A percentile compares a stretch with the other conserved stretches of the same genome.
phyloP scores from a whole-genome alignment of 495 filamentous ascomycete genomes.

The Lasiosphaeria miniovina region DNA sequence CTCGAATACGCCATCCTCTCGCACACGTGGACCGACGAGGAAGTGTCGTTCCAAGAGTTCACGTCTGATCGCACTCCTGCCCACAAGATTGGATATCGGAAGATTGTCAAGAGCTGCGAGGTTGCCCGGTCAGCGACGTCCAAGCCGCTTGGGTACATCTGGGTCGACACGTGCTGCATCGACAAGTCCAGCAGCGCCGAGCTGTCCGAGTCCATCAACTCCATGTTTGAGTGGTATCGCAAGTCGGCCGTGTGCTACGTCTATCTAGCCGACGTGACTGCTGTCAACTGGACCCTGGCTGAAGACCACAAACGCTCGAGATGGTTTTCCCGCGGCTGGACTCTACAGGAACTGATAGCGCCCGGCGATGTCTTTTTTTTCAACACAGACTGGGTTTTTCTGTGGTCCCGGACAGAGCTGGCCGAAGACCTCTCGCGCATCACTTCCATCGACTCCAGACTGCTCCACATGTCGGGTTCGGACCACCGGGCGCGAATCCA shows the following conservation, averaged over 20 bases:
- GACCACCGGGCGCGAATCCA: not conserved
- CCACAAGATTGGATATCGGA: not conserved
- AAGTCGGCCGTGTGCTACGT: not conserved
- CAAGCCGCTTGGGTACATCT: not conserved
- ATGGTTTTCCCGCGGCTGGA: slow-evolving; percentile 1
- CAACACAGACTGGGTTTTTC: not conserved
- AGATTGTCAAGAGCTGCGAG: not conserved
- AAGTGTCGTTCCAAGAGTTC: slow-evolving; percentile 1
- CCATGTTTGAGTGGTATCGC: slow-evolving; percentile 1
- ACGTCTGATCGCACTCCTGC: not conserved
- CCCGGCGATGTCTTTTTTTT: not conserved
- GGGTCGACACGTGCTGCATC: not conserved
- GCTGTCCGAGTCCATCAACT: not conserved
- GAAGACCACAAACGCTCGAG: not conserved
- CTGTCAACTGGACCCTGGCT: too few relatives aligned
- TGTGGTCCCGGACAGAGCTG: not conserved
- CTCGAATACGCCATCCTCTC: slow-evolving; percentile 6
- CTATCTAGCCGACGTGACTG: not conserved
- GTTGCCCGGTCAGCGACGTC: not conserved
- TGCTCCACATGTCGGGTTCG: not conserved
- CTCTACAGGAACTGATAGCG: not conserved
- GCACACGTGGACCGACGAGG: slow-evolving; percentile 3
- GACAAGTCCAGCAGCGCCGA: not conserved
- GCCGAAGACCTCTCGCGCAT: not conserved
- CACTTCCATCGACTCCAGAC: not conserved